Evolutionary conservation across 225 moss, liverwort and hornwort species (phyloP).

Genomic region (Takakia lepidozioides): DNA sequence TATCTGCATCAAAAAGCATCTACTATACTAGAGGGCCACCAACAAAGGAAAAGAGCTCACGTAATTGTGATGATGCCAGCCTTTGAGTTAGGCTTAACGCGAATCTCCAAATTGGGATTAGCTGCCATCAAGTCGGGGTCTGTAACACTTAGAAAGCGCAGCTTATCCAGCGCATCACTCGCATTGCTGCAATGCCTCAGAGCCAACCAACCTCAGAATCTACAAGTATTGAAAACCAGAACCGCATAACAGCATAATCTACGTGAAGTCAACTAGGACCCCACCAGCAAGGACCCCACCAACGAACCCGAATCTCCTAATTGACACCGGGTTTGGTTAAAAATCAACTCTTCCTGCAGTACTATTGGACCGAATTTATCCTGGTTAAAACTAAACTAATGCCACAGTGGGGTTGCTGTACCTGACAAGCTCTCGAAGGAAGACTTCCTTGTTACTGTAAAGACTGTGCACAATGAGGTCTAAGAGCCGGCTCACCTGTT

Average conservation of each 20-base stretch:
- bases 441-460: constrained; percentile 95
- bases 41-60: no score
- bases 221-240: not conserved
- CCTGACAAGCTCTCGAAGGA: constrained; percentile 89
- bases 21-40: no score
- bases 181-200: constrained; percentile 62
- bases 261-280: no score
- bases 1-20: no score
- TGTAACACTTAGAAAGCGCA: constrained; percentile 86
- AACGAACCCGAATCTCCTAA: no score
- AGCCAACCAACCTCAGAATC: not conserved
- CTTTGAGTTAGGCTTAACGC: constrained; percentile 56
- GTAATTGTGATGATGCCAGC: constrained; percentile 73
- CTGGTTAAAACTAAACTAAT: no score
- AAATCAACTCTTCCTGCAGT: no score
- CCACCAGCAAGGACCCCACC: no score
- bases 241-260: no score
- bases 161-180: constrained; percentile 95
- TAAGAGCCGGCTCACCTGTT: constrained; percentile 83
- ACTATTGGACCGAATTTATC: no score
- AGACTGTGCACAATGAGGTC: constrained; percentile 97
- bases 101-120: constrained; percentile 74
- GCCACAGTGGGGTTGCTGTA: no score
- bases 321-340: no score
- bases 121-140: constrained; percentile 66